phyloP scores from a whole-genome alignment of 768 basidiomycete genomes.

The Gautieria morchelliformis region DNA sequence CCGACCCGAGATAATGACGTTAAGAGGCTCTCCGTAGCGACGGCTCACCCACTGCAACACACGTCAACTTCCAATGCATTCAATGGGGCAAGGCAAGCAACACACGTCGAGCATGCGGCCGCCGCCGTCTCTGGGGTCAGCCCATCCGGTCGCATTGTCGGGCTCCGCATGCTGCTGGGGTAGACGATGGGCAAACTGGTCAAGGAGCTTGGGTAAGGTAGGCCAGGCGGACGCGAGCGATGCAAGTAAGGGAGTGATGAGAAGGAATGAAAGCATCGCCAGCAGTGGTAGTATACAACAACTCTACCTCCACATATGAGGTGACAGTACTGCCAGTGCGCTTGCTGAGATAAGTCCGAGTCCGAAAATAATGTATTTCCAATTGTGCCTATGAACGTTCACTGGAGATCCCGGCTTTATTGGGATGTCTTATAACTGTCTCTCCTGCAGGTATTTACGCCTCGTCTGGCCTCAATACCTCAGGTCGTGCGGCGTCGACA shows the following conservation, averaged over 20 bases:
- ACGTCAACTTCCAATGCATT: neutral
- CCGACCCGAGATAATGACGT: constrained; percentile 67
- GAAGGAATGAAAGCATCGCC: neutral
- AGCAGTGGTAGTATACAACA: neutral
- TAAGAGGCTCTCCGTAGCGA: constrained; percentile 69
- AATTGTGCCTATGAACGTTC: no score
- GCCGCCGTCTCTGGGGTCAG: constrained; percentile 65
- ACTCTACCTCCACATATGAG: neutral
- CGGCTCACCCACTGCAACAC: constrained; percentile 28
- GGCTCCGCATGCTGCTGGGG: neutral
- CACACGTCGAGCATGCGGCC: constrained; percentile 71
- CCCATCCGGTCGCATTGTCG: constrained; percentile 27
- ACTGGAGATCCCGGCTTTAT: no score
- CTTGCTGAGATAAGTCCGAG: neutral
- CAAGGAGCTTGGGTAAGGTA: neutral
- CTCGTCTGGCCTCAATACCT: no score
- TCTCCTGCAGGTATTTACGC: no score
- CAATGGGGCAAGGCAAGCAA: constrained; percentile 8
- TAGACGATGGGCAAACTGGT: neutral
- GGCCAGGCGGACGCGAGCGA: neutral
- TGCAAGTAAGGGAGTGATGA: neutral
- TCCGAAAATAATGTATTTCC: neutral
- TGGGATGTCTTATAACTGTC: no score
- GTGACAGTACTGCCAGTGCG: neutral
- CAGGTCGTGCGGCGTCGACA: no score